phyloP scores from a whole-genome alignment of 2,329 filamentous ascomycete species.

The Trichoderma pleuroti region DNA sequence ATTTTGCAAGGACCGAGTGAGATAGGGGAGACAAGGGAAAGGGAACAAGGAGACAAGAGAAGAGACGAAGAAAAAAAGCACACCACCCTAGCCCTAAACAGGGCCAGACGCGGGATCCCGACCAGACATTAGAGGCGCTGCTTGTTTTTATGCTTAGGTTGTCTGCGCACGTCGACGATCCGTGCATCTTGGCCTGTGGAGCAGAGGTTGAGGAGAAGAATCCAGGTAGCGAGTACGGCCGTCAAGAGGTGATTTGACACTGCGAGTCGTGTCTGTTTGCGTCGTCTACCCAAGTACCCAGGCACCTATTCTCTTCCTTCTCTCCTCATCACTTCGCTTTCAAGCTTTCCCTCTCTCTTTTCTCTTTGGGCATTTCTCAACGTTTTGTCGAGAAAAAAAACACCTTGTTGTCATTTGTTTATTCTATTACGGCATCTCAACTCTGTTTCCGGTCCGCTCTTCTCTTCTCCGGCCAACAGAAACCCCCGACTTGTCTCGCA shows the following conservation, averaged over 20 bases:
- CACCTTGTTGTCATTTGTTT: not conserved
- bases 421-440: not conserved
- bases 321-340: not conserved
- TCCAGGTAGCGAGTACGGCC: not conserved
- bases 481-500: not conserved
- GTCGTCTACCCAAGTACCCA: not conserved
- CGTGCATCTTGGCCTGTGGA: constrained; percentile 3
- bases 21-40: not conserved
- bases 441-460: not conserved
- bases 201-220: not conserved
- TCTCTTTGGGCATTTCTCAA: not conserved
- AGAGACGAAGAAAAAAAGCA: not conserved
- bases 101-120: not conserved
- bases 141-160: constrained; percentile 19
- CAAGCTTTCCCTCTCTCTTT: not conserved
- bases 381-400: not conserved
- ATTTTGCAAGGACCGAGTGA: not conserved
- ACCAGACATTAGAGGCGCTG: constrained; percentile 5
- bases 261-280: not conserved
- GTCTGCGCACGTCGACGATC: constrained; percentile 9
- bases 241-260: not conserved
- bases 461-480: not conserved
- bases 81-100: constrained; percentile 12
- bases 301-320: not conserved
- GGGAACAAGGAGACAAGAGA: not conserved